A percentile compares a stretch with the other conserved stretches of the same genome.
Evolutionary conservation across 139 green algal genomes (phyloP).

Genomic region (Zygnema cylindricum): DNA sequence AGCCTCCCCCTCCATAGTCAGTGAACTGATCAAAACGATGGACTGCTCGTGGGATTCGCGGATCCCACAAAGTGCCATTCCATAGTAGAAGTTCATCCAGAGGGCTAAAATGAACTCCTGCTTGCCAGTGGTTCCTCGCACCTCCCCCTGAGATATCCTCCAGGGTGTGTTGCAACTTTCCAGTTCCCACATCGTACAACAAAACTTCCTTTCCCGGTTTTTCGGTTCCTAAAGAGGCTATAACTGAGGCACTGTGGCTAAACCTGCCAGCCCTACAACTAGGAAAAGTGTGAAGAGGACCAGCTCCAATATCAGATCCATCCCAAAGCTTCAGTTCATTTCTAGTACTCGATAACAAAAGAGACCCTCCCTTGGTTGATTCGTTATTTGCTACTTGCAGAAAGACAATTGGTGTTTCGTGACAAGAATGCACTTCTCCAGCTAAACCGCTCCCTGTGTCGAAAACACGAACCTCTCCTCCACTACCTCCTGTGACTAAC

Average conservation of each 20-base stretch:
- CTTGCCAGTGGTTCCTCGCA: not conserved
- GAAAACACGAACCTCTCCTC: constrained; percentile 60
- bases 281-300: constrained; percentile 49
- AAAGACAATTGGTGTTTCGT: constrained; percentile 61
- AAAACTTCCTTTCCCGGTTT: constrained; percentile 37
- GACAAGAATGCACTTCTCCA: constrained; percentile 58
- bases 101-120: constrained; percentile 57
- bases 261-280: constrained; percentile 46
- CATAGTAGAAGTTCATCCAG: constrained; percentile 73
- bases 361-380: not conserved
- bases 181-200: constrained; percentile 45
- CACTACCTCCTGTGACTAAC: constrained; percentile 66
- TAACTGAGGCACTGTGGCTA: constrained; percentile 5
- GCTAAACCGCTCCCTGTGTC: constrained; percentile 66
- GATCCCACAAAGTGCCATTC: constrained; percentile 77
- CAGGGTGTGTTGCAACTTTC: constrained; percentile 35
- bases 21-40: constrained; percentile 79
- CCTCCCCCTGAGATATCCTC: not conserved
- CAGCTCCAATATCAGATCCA: constrained; percentile 54
- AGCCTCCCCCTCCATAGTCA: constrained; percentile 66
- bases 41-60: constrained; percentile 60
- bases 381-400: constrained; percentile 50
- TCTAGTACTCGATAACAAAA: constrained; percentile 67
- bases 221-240: constrained; percentile 28
- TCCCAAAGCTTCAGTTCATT: constrained; percentile 76